A percentile compares a stretch with the other conserved stretches of the same genome.
Evolutionary conservation across 768 basidiomycete species (phyloP).

Genomic region (Butyriboletus loyo): DNA sequence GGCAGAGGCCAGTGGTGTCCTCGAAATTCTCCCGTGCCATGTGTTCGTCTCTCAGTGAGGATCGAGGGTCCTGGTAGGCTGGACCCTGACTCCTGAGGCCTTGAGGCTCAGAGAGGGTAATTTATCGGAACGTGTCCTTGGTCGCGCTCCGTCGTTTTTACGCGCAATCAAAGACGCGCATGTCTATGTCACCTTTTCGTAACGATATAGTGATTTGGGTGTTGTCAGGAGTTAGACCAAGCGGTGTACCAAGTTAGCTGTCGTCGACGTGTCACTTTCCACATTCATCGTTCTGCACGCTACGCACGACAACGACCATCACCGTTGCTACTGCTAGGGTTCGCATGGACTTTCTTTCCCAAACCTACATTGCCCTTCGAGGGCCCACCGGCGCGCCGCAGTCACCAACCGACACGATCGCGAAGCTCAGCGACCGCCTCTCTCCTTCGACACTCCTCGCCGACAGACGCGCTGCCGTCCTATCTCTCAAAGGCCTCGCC

Average conservation of each 20-base stretch:
- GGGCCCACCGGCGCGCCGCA: constrained; percentile 83
- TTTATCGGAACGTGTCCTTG: too few relatives aligned
- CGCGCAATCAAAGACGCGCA: too few relatives aligned
- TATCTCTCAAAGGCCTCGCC: constrained; percentile 88
- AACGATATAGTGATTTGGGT: neutral
- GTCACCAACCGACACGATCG: constrained; percentile 81
- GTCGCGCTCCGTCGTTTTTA: too few relatives aligned
- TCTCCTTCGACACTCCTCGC: constrained; percentile 87
- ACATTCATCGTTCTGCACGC: neutral
- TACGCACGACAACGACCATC: neutral
- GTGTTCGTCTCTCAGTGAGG: too few relatives aligned
- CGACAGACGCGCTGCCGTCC: constrained; percentile 90
- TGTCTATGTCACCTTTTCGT: too few relatives aligned
- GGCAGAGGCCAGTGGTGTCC: neutral
- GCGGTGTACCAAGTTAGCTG: neutral
- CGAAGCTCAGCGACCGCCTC: constrained; percentile 82
- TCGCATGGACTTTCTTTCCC: constrained; percentile 78
- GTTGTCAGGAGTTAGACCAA: neutral
- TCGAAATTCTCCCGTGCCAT: too few relatives aligned
- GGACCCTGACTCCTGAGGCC: too few relatives aligned
- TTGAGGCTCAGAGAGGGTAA: too few relatives aligned
- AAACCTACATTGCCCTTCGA: constrained; percentile 81
- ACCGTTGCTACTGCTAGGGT: neutral
- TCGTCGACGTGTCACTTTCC: constrained; percentile 1
- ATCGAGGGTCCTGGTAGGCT: too few relatives aligned